phyloP scores from a whole-genome alignment of 1,284 basidiomycete species.

The Ustilago loliicola region DNA sequence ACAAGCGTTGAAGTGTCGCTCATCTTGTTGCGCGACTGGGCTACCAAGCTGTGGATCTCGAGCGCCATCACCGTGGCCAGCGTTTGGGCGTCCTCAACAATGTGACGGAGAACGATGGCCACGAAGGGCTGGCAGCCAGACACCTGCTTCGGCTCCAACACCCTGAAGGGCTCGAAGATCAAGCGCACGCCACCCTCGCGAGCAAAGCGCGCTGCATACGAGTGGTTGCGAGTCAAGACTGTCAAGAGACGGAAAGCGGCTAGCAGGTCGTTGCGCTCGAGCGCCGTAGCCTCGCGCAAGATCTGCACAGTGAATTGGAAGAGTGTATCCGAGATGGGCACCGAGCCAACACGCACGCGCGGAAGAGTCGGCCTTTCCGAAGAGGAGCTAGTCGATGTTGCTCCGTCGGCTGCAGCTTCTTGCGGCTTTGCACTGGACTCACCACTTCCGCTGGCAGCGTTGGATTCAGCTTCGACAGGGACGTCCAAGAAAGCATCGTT shows the following conservation, averaged over 20 bases:
- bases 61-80: constrained; percentile 83
- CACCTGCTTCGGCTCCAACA: constrained; percentile 44
- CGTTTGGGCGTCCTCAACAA: constrained; percentile 82
- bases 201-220: constrained; percentile 47
- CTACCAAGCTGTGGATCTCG: constrained; percentile 75
- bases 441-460: neutral
- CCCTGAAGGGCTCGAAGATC: constrained; percentile 61
- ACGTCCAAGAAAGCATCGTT: constrained; percentile 42
- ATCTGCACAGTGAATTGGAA: constrained; percentile 46
- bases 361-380: constrained; percentile 18
- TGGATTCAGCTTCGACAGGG: constrained; percentile 10
- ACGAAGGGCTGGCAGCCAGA: constrained; percentile 82
- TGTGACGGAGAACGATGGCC: constrained; percentile 87
- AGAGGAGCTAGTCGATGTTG: neutral
- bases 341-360: constrained; percentile 22
- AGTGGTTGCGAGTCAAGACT: constrained; percentile 56
- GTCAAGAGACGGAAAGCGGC: constrained; percentile 64
- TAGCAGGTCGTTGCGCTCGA: constrained; percentile 56
- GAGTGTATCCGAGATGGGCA: constrained; percentile 63
- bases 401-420: constrained; percentile 6
- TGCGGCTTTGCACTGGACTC: constrained; percentile 1
- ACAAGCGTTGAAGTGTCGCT: constrained; percentile 82
- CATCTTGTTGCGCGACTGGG: constrained; percentile 68
- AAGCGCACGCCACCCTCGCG: constrained; percentile 52
- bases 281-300: constrained; percentile 68